These are phyloP conservation scores for Paratinospora sagittata DNA, from an alignment of 164 flowering plant genomes.

Conservation along the genomic window DNA sequence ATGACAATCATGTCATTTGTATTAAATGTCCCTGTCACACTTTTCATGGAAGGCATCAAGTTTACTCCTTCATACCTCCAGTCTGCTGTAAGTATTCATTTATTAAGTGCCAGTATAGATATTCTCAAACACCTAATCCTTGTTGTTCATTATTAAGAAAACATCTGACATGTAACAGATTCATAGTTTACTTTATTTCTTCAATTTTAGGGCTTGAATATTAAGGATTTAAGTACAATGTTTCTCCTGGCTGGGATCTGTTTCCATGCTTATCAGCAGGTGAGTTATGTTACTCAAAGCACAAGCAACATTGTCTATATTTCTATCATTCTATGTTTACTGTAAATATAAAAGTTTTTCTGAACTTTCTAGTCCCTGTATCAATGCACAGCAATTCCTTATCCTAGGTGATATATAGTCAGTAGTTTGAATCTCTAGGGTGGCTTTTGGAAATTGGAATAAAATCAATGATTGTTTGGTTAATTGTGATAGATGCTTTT, in stretches of 20 bases:
- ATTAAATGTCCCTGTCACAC: constrained; percentile 45
- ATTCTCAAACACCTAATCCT: background rate
- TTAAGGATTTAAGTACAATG: constrained; percentile 45
- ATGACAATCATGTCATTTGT: constrained; percentile 68
- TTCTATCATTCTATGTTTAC: background rate
- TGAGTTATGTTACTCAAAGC: constrained; percentile 11
- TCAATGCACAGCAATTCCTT: background rate
- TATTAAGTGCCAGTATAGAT: background rate
- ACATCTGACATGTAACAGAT: background rate
- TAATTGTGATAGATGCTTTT: too few species aligned
- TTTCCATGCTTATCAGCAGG: constrained; percentile 99
- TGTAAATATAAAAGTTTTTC: background rate
- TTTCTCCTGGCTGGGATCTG: constrained; percentile 80
- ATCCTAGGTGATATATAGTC: too few species aligned
- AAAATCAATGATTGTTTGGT: too few species aligned
- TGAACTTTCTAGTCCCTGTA: background rate
- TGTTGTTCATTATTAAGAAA: background rate
- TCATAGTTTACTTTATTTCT: background rate
- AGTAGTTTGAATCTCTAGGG: too few species aligned
- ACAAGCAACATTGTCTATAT: background rate
- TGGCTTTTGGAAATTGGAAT: too few species aligned
- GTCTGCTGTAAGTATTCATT: constrained; percentile 44
- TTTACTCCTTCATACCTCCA: constrained; percentile 67
- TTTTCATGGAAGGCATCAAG: constrained; percentile 63
- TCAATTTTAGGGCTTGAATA: constrained; percentile 59